Conservation (phyloP, 2,329 filamentous ascomycete genomes). For the Cladosporium sphaerospermum region DNA sequence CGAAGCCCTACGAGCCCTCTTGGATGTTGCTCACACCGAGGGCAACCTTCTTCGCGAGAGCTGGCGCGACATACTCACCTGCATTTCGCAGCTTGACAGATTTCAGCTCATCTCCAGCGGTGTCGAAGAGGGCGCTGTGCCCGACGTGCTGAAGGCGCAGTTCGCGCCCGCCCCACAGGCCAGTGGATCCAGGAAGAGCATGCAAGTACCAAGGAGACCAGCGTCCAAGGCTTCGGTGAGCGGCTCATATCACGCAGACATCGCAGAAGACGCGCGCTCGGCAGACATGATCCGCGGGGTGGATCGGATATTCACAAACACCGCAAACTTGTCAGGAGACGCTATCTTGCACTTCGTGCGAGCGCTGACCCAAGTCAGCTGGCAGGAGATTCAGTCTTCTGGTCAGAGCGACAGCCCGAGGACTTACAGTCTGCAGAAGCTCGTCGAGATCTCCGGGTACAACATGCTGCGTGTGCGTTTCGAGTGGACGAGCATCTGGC, state of each 20-base stretch:
- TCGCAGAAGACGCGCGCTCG: conserved; percentile 85
- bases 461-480: conserved; percentile 99
- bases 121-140: conserved; percentile 85
- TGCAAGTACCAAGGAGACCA: conserved; percentile 53
- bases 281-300: conserved; percentile 89
- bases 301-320: conserved; percentile 94
- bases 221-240: conserved; percentile 38
- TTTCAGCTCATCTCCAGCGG: conserved; percentile 92
- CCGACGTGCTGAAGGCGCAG: conserved; percentile 75
- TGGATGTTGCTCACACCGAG: conserved; percentile 89
- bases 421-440: conserved; percentile 94
- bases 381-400: conserved; percentile 98
- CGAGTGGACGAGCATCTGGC: conserved; percentile 98
- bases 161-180: conserved; percentile 13
- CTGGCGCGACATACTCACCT: conserved; percentile 93
- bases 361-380: conserved; percentile 90
- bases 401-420: conserved; percentile 91
- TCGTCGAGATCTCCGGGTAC: conserved; percentile 98
- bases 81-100: conserved; percentile 90
- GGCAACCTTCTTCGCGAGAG: conserved; percentile 83
- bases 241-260: conserved; percentile 59
- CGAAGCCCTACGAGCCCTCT: conserved; percentile 82
- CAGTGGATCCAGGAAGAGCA: conserved; percentile 28
- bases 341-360: conserved; percentile 94
- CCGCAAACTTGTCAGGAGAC: conserved; percentile 84